phyloP scores from a whole-genome alignment of 225 moss, liverwort and hornwort genomes.

The Sphagnum tenellum region DNA sequence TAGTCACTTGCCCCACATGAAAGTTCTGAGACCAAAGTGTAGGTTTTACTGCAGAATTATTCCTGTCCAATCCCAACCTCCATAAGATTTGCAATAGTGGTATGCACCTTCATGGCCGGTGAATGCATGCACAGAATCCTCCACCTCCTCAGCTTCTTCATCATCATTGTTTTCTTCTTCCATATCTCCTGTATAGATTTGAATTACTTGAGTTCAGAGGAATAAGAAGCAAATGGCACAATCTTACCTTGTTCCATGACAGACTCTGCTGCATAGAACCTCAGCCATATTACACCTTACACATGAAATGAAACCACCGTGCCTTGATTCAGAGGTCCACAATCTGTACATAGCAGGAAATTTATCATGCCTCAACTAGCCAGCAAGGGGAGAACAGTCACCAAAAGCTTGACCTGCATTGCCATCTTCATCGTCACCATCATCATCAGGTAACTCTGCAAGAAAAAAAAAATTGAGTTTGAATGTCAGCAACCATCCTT shows the following conservation, averaged over 20 bases:
- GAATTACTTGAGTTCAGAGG: background rate
- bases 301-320: background rate
- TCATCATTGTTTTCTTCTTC: slow-evolving; percentile 16
- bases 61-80: background rate
- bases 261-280: too few relatives aligned
- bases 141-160: slow-evolving; percentile 26
- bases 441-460: slow-evolving; percentile 61
- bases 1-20: background rate
- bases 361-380: background rate
- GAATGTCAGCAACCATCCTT: background rate
- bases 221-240: background rate
- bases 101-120: slow-evolving; percentile 67
- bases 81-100: background rate
- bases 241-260: too few relatives aligned
- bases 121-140: slow-evolving; percentile 79
- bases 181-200: slow-evolving; percentile 21
- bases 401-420: slow-evolving; percentile 12
- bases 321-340: background rate
- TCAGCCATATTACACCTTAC: background rate
- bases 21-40: background rate
- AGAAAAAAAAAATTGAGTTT: background rate
- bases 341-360: slow-evolving; percentile 2
- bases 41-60: background rate
- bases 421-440: slow-evolving; percentile 15
- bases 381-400: slow-evolving; percentile 1